A percentile compares a stretch with the other conserved stretches of the same genome.
These are phyloP conservation scores for Dryadomyces quercus-mongolicae DNA, from an alignment of 2,329 filamentous ascomycete genomes.

Conservation along the genomic window DNA sequence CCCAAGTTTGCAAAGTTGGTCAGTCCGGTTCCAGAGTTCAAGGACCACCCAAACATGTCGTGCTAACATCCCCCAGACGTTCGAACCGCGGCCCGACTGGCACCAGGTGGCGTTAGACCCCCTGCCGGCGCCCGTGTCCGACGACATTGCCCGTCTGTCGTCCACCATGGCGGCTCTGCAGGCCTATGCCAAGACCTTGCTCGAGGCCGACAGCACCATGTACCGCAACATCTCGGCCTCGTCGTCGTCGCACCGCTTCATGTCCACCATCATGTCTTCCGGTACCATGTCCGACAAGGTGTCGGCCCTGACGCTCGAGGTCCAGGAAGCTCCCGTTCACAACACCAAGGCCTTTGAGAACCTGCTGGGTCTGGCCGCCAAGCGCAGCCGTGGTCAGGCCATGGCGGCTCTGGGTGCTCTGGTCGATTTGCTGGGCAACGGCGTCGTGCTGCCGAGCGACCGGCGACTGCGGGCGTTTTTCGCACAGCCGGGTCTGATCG, in stretches of 20 bases:
- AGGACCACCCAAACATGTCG: no score
- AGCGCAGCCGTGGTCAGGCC: slow-evolving; percentile 86
- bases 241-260: slow-evolving; percentile 86
- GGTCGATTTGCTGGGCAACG: slow-evolving; percentile 87
- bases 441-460: slow-evolving; percentile 70
- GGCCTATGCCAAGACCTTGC: slow-evolving; percentile 58
- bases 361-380: slow-evolving; percentile 70
- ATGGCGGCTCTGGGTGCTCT: slow-evolving; percentile 85
- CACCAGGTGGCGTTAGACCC: slow-evolving; percentile 31
- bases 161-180: slow-evolving; percentile 41
- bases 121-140: slow-evolving; percentile 31
- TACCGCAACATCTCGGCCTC: slow-evolving; percentile 66
- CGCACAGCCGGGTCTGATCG: slow-evolving; percentile 64
- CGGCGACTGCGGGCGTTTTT: slow-evolving; percentile 71
- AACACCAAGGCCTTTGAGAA: slow-evolving; percentile 83
- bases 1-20: slow-evolving; percentile 23
- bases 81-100: slow-evolving; percentile 48
- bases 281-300: slow-evolving; percentile 96
- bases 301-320: slow-evolving; percentile 82
- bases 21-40: slow-evolving; percentile 16
- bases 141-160: slow-evolving; percentile 30
- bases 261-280: slow-evolving; percentile 92
- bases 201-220: slow-evolving; percentile 64
- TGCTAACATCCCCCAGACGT: slow-evolving; percentile 26
- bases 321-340: slow-evolving; percentile 93